Conservation (phyloP, 2,329 filamentous ascomycete species). For the Pseudogymnoascus sp. region DNA sequence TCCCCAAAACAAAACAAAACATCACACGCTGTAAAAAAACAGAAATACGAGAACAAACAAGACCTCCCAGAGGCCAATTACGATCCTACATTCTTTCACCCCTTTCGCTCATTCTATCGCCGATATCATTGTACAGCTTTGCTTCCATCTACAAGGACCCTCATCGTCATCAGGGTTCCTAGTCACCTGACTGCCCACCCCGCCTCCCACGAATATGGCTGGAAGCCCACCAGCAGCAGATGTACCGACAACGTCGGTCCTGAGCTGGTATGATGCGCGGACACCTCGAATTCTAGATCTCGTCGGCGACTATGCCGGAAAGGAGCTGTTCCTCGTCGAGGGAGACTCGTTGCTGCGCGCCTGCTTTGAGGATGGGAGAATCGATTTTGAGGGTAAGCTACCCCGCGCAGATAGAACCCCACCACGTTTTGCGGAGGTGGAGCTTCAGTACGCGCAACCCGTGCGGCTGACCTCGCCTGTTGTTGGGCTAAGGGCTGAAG, state of each 20-base stretch:
- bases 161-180: conserved; percentile 6
- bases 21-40: conserved; percentile 4
- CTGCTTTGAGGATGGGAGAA: conserved; percentile 51
- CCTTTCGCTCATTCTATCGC: neutral
- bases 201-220: conserved; percentile 7
- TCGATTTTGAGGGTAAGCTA: conserved; percentile 51
- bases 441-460: neutral
- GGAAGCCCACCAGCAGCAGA: conserved; percentile 1
- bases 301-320: conserved; percentile 68
- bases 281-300: conserved; percentile 50
- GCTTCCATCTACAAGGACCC: conserved; percentile 6
- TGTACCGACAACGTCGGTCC: conserved; percentile 14
- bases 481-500: neutral
- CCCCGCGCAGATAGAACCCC: neutral
- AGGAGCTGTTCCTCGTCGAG: conserved; percentile 64
- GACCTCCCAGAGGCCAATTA: conserved; percentile 1
- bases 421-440: neutral
- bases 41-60: neutral
- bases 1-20: conserved; percentile 10
- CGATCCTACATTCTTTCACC: neutral
- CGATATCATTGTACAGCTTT: neutral
- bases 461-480: neutral
- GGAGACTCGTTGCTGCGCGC: conserved; percentile 64
- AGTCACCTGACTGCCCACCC: conserved; percentile 7
- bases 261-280: conserved; percentile 35